Evolutionary conservation across 805 yeast species (phyloP), one percentile per base, ranked within the genome.

Genomic region (Grigorovia jiainica): DNA sequence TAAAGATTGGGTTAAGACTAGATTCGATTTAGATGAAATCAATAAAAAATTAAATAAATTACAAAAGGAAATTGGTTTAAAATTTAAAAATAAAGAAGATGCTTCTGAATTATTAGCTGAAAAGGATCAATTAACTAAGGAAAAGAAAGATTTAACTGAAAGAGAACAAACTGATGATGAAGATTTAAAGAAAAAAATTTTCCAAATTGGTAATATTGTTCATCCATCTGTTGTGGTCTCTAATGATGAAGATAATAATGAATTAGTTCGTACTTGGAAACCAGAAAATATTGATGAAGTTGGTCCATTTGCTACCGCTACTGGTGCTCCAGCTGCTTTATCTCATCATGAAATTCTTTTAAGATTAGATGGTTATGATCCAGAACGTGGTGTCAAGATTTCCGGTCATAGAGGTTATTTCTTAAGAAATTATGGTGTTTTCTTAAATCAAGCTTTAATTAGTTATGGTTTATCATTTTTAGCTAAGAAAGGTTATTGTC

Each of bases 321-420:
- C 94, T 41, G 83, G 84, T 47, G 71, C 73, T 39, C 78, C 79
- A 49, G 95, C 94, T 44, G 67, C 67, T 27, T 75, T 90, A 61
- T 89, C 97, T 25, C 98, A 92, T 64, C 97, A 92, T 62, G 98
- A 92, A 71, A 82, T 92, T 42, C 72, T 92, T 52, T 74, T 94
- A 55, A 82, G 97, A 69, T 73, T 92, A 53, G 97, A 92, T 61
- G 98, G 98, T 51, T 92, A 89, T 65, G 98, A 92, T 63, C 97
- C 97, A 52, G 97, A 92, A 69, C 83, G 98, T 71, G 98, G 98
- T 66, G 95, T 87, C 47, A 86, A 87, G 70, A 81, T 92, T 53
- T 89, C 90, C 45, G 98, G 98, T 53, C 98, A 92, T 75, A 86
- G 98, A 71, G 98, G 98, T 51, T 92, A 87, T 70, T 92, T 92